Evolutionary conservation across 2,329 filamentous ascomycete genomes (phyloP).

Genomic region (Stachybotrys chlorohalonatus): DNA sequence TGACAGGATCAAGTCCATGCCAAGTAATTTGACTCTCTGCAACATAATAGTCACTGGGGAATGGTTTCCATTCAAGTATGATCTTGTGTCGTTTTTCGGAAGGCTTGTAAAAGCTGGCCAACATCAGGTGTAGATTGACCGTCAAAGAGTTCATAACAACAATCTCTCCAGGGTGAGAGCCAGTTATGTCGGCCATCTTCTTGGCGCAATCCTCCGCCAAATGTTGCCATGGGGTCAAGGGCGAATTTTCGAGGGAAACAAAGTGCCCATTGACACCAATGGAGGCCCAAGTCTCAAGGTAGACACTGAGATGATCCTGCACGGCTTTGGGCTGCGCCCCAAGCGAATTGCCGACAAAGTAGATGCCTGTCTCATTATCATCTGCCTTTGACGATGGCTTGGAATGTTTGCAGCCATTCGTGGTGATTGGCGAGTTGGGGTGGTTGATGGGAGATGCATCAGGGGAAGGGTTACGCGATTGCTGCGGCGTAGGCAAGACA

Average conservation of each 20-base stretch:
- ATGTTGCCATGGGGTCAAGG: constrained; percentile 65
- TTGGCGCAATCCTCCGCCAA: constrained; percentile 66
- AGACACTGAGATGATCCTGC: constrained; percentile 55
- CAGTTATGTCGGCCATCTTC: constrained; percentile 67
- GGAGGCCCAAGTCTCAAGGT: constrained; percentile 75
- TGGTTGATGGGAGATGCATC: background rate
- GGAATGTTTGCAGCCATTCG: too few relatives aligned
- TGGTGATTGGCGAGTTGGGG: too few relatives aligned
- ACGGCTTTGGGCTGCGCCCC: constrained; percentile 71
- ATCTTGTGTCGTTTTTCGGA: constrained; percentile 61
- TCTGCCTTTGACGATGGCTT: background rate
- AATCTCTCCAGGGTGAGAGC: constrained; percentile 63
- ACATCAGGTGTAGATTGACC: constrained; percentile 69
- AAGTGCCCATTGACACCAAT: constrained; percentile 88
- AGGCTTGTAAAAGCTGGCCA: constrained; percentile 78
- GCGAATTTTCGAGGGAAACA: constrained; percentile 54
- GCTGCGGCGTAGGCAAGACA: too few relatives aligned
- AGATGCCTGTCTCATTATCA: constrained; percentile 43
- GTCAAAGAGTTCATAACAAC: constrained; percentile 86
- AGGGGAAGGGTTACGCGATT: background rate
- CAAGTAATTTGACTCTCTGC: constrained; percentile 71
- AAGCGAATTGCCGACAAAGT: constrained; percentile 85
- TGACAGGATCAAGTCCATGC: constrained; percentile 57
- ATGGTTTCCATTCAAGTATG: constrained; percentile 82
- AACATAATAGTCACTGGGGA: constrained; percentile 81